A percentile compares a stretch with the other conserved stretches of the same genome.
These are phyloP conservation scores for Candida odintsovae DNA, from an alignment of 805 yeast species.

Conservation along the genomic window DNA sequence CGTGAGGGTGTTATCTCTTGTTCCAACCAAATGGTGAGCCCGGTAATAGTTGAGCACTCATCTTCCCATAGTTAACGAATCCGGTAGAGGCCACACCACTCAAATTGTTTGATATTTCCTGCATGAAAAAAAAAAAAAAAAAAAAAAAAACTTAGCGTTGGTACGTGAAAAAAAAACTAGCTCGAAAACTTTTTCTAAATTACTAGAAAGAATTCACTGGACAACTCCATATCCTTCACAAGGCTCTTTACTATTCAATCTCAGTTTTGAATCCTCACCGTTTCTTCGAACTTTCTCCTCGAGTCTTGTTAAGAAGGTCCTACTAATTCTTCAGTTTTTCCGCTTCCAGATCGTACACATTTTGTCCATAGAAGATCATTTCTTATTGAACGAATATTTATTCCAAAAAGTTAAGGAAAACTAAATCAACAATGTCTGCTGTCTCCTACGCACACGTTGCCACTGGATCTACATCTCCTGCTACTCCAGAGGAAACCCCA, in stretches of 20 bases:
- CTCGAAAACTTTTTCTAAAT: neutral
- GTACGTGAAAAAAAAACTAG: too few relatives aligned
- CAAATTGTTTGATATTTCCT: neutral
- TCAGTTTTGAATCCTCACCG: neutral
- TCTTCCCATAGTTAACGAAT: neutral
- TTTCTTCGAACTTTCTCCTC: neutral
- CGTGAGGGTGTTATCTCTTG: too few relatives aligned
- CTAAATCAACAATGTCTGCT: constrained; percentile 9
- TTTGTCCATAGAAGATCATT: too few relatives aligned
- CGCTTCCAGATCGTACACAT: neutral
- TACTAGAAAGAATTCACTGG: neutral
- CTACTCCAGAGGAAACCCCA: constrained; percentile 1
- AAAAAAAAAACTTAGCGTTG: too few relatives aligned
- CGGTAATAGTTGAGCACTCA: too few relatives aligned
- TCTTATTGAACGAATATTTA: too few relatives aligned
- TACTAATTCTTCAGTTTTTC: neutral
- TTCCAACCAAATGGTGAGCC: too few relatives aligned
- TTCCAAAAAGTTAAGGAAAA: too few relatives aligned
- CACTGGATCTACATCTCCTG: neutral
- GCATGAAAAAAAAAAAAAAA: neutral
- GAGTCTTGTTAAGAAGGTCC: neutral
- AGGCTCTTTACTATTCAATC: neutral
- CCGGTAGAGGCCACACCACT: neutral
- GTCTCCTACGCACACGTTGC: constrained; percentile 24
- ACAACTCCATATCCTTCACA: neutral